Percentiles rank a stretch among this genome's conserved stretches.
Conservation (phyloP, 108 stramenopile genomes). For the Nitzschia sp. region DNA sequence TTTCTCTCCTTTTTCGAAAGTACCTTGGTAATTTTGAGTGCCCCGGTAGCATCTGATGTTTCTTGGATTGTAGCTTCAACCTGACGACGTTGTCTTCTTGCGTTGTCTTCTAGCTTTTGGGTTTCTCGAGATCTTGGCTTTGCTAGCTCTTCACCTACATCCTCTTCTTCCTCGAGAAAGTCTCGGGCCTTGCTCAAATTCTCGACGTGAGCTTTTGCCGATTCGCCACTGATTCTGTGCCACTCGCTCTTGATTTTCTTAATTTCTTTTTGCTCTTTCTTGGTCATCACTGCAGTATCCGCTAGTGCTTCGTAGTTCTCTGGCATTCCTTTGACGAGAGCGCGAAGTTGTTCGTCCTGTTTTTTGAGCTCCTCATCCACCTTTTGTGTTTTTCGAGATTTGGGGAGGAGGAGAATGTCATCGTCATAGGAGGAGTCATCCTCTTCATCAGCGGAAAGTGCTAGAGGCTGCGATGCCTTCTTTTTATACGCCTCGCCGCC, state of each 20-base stretch:
- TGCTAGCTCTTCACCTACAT: neutral
- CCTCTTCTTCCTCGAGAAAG: neutral
- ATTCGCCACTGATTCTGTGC: neutral
- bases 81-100: neutral
- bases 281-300: neutral
- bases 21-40: neutral
- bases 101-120: neutral
- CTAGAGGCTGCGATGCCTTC: neutral
- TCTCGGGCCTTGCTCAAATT: neutral
- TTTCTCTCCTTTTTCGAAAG: neutral
- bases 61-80: neutral
- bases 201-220: neutral
- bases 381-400: neutral
- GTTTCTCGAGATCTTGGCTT: neutral
- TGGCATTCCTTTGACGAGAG: neutral
- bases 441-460: neutral
- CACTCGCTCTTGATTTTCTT: neutral
- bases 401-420: neutral
- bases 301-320: slow-evolving; percentile 1
- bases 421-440: neutral
- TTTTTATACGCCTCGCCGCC: slow-evolving; percentile 3
- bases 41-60: slow-evolving; percentile 6
- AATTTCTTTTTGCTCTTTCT: slow-evolving; percentile 1
- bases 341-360: slow-evolving; percentile 4
- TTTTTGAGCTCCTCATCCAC: neutral